Conservation (phyloP, 1,139 yeast genomes). For the Candida glucosophila region DNA sequence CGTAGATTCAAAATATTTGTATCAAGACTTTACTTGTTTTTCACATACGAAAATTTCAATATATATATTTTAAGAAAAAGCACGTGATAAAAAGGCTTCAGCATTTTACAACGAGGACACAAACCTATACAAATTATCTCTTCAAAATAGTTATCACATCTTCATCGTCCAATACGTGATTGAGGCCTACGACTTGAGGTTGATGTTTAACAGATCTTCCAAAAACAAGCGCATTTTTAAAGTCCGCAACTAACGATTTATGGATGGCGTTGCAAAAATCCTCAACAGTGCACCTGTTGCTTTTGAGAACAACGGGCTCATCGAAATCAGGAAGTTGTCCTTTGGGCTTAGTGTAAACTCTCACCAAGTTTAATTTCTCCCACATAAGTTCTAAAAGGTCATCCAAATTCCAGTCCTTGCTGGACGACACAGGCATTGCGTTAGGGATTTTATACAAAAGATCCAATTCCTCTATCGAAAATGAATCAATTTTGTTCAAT, state of each 20-base stretch:
- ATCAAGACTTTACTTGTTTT: no score
- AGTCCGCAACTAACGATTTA: slow-evolving; percentile 86
- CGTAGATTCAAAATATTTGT: no score
- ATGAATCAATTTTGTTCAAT: slow-evolving; percentile 89
- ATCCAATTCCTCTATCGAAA: slow-evolving; percentile 88
- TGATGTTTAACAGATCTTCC: slow-evolving; percentile 95
- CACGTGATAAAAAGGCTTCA: no score
- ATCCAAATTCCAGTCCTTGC: slow-evolving; percentile 94
- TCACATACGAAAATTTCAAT: no score
- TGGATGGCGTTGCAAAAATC: slow-evolving; percentile 97
- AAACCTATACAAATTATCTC: no score
- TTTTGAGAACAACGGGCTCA: slow-evolving; percentile 88
- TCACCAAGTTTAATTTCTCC: slow-evolving; percentile 78
- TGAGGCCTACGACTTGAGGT: slow-evolving; percentile 91
- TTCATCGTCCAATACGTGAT: slow-evolving; percentile 80
- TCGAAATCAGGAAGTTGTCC: slow-evolving; percentile 88
- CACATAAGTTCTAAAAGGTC: slow-evolving; percentile 92
- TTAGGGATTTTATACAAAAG: slow-evolving; percentile 84
- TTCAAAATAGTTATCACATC: slow-evolving; percentile 94
- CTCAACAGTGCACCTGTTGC: slow-evolving; percentile 76
- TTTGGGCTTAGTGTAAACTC: slow-evolving; percentile 96
- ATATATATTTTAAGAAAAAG: no score
- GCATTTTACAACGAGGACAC: no score
- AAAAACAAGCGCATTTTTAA: slow-evolving; percentile 83
- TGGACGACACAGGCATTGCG: slow-evolving; percentile 95